These are phyloP conservation scores for Rhizopogon vesiculosus DNA, from an alignment of 768 basidiomycete species.

Conservation along the genomic window DNA sequence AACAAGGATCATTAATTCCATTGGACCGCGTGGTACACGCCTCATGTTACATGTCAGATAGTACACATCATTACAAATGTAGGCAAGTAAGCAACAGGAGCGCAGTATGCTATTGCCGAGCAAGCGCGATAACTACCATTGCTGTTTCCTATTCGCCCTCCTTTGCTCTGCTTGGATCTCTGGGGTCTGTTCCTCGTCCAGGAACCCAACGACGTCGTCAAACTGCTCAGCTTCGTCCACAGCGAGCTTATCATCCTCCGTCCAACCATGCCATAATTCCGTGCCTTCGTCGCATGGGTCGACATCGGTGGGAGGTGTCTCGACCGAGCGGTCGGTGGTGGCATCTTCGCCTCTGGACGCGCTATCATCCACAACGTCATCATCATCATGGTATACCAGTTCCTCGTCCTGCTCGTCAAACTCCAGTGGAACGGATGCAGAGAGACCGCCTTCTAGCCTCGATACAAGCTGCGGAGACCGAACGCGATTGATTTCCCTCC, in stretches of 20 bases:
- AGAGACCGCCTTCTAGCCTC: constrained; percentile 18
- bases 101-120: background rate
- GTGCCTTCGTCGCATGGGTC: constrained; percentile 9
- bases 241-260: constrained; percentile 23
- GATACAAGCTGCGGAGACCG: constrained; percentile 38
- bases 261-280: constrained; percentile 17
- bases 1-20: background rate
- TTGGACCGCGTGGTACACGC: background rate
- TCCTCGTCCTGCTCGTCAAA: constrained; percentile 73
- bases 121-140: background rate
- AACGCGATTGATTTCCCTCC: constrained; percentile 50
- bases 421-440: constrained; percentile 34
- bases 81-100: background rate
- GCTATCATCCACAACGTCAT: constrained; percentile 16
- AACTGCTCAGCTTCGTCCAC: constrained; percentile 28
- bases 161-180: constrained; percentile 9
- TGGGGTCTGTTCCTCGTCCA: constrained; percentile 28
- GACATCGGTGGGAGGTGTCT: constrained; percentile 33
- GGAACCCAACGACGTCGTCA: constrained; percentile 28
- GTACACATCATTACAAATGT: constrained; percentile 1
- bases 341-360: constrained; percentile 21
- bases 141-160: constrained; percentile 4
- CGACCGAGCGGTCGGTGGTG: constrained; percentile 25
- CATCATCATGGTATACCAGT: constrained; percentile 31
- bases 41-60: background rate